These are phyloP conservation scores for Bipolaris victoriae DNA, from an alignment of 2,329 filamentous ascomycete species.

Conservation along the genomic window DNA sequence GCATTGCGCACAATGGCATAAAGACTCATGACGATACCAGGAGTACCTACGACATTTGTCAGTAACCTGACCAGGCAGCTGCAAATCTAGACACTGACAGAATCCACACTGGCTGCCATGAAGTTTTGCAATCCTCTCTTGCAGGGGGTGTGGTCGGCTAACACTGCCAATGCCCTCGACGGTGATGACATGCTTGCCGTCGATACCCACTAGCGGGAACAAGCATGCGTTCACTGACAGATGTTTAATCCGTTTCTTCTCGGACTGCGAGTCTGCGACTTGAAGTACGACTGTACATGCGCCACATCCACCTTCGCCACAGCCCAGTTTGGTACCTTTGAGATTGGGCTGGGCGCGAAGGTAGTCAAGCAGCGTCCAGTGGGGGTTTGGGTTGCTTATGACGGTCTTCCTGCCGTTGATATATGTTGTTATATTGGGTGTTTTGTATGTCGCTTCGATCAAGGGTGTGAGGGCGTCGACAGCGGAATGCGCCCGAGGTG, in stretches of 20 bases:
- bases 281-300: conserved; percentile 80
- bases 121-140: conserved; percentile 86
- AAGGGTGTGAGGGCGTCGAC: conserved; percentile 63
- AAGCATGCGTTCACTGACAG: conserved; percentile 94
- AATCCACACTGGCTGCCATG: conserved; percentile 95
- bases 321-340: conserved; percentile 94
- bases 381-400: conserved; percentile 85
- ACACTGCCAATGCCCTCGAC: conserved; percentile 91
- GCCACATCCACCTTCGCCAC: conserved; percentile 92
- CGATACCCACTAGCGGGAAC: conserved; percentile 85
- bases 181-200: conserved; percentile 97
- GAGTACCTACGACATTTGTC: conserved; percentile 59
- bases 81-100: conserved; percentile 54
- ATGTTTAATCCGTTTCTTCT: conserved; percentile 89
- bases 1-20: conserved; percentile 86
- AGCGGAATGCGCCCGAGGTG: conserved; percentile 34
- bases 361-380: conserved; percentile 89
- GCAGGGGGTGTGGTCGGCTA: conserved; percentile 81
- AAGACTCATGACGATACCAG: conserved; percentile 90
- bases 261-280: conserved; percentile 63
- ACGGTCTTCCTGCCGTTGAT: conserved; percentile 87
- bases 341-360: conserved; percentile 80
- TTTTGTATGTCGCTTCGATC: conserved; percentile 80
- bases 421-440: conserved; percentile 75
- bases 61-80: not conserved